Evolutionary conservation across 129 eudicot species (phyloP), one percentile per base, ranked within the genome.

Genomic region (Ambrosia trifida): DNA sequence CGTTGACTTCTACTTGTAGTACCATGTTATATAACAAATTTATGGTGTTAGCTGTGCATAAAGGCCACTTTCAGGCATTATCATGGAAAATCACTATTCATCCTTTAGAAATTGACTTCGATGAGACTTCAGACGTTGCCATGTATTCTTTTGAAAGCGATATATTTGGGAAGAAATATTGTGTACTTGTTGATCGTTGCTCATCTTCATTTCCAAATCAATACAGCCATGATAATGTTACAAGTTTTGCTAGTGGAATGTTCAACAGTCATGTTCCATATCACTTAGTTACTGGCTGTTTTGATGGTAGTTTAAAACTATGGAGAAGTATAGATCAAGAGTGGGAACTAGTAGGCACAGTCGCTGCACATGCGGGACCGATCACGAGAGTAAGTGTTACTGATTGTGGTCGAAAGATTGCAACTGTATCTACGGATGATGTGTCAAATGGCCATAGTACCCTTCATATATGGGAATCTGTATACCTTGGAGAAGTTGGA

Each of bases 311-410:
- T 40, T 69, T 88, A 59, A 89, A 85, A 74, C 81, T 94, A 43
- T 94, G 98, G 98, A 87, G 86, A 83, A 87, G 95, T 76, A 40
- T 64, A 52, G 63, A 53, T 76, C 66, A 75, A 51, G 85, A 84
- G 41, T 94, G 96, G 96, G 83, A 83, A 72, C 87, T 94, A 76
- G 98, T 90, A 76, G 93, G 97, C 50, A 71, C 44, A 59, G 80
- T 87, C 82, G 72, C 74, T 57, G 72, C 84, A 32, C 84, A 77
- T 56, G 75, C 72, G 65, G 90, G 87, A 40, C 93, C 96, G 61
- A 52, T 90, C 59, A 70, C 14, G 47, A 69, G 74, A 43, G 77
- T 86, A 65, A 82, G 87, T 72, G 67, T 80, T 20, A 81, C 84
- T 72, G 85, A 78, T 66, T 87, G 83, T 79, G 91, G 95, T 65